Evolutionary conservation across 129 eudicot genomes (phyloP).

Genomic region (Flaveria trinervia): DNA sequence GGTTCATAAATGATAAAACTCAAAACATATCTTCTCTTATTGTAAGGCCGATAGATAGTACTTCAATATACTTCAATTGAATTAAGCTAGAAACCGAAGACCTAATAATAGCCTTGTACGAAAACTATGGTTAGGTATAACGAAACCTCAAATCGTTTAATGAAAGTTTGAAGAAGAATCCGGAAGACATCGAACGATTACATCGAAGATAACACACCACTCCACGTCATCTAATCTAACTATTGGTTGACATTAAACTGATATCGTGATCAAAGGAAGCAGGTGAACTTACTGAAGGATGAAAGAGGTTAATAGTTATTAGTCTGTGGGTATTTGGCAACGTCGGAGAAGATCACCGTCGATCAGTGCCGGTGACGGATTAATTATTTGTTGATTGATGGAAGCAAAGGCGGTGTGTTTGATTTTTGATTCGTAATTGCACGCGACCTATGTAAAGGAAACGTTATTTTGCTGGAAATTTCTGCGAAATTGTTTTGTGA

Average conservation of each 20-base stretch:
- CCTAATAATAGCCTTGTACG: not conserved
- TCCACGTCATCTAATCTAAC: not conserved
- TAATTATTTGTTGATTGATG: not conserved
- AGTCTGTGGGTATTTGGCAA: slow-evolving; percentile 4
- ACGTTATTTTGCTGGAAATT: slow-evolving; percentile 16
- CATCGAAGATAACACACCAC: not conserved
- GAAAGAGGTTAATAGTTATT: not conserved
- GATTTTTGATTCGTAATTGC: not conserved
- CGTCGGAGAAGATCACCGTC: slow-evolving; percentile 22
- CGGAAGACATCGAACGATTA: not conserved
- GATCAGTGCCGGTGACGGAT: slow-evolving; percentile 12
- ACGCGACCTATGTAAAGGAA: not conserved
- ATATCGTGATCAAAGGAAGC: slow-evolving; percentile 10
- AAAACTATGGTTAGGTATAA: not conserved
- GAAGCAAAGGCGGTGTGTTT: slow-evolving; percentile 17
- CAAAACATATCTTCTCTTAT: not conserved
- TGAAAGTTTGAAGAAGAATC: slow-evolving; percentile 1
- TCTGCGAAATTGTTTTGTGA: not conserved
- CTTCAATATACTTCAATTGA: not conserved
- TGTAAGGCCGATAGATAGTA: no score
- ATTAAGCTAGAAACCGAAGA: not conserved
- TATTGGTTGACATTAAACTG: slow-evolving; percentile 3
- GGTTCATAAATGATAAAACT: not conserved
- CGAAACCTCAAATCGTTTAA: not conserved
- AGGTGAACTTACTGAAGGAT: slow-evolving; percentile 1